These are phyloP conservation scores for Tetrahymena thermophila DNA, from an alignment of 73 alveolate species.

Conservation along the genomic window DNA sequence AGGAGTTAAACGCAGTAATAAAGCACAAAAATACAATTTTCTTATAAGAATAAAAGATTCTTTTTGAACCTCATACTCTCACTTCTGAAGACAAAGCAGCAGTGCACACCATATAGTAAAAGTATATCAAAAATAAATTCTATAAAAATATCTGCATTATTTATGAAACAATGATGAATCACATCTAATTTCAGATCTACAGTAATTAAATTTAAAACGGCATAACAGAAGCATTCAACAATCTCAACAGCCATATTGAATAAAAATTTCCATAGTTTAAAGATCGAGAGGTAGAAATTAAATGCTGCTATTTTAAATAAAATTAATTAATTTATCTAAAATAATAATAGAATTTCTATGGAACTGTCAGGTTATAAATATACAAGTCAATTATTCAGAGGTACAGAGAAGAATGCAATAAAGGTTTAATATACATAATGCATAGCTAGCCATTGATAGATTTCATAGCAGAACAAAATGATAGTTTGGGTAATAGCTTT, in stretches of 20 bases:
- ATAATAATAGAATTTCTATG: background rate
- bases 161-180: background rate
- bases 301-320: background rate
- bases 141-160: background rate
- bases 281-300: background rate
- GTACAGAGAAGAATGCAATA: background rate
- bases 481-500: background rate
- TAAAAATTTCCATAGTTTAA: background rate
- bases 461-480: background rate
- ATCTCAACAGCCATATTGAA: background rate
- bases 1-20: background rate
- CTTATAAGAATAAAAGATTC: background rate
- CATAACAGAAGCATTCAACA: background rate
- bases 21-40: background rate
- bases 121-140: background rate
- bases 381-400: background rate
- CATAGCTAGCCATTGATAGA: background rate
- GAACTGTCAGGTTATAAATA: background rate
- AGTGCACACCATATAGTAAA: background rate
- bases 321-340: background rate
- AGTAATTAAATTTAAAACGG: background rate
- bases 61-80: background rate
- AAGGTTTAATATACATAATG: background rate
- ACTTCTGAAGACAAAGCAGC: background rate
- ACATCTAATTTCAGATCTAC: background rate